phyloP scores from a whole-genome alignment of 208 protist genomes.

The Wallacemonas sp. region DNA sequence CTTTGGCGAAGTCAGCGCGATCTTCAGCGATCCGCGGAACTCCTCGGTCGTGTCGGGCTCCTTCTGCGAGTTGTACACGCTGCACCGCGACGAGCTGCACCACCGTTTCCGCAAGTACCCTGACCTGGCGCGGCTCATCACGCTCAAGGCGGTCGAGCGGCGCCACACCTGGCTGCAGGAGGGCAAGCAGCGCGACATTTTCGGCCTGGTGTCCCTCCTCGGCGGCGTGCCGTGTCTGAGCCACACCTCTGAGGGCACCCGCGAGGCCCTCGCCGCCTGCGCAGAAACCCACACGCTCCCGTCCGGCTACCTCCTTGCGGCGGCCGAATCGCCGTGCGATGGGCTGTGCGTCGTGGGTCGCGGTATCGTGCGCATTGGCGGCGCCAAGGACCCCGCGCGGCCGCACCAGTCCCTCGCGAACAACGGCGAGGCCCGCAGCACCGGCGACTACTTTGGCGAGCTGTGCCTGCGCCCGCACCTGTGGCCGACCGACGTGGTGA shows the following conservation, averaged over 20 bases:
- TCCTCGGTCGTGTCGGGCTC: conserved; percentile 62
- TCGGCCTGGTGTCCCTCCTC: conserved; percentile 68
- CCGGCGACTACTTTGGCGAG: conserved; percentile 79
- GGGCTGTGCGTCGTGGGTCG: conserved; percentile 77
- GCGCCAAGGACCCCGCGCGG: conserved; percentile 9
- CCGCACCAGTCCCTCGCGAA: conserved; percentile 3
- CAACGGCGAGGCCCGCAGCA: conserved; percentile 40
- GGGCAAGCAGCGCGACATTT: conserved; percentile 61
- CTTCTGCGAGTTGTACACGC: conserved; percentile 83
- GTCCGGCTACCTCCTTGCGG: conserved; percentile 41
- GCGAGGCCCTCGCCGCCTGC: conserved; percentile 48
- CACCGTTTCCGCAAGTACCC: conserved; percentile 69
- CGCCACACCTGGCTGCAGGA: conserved; percentile 72
- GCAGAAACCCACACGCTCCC: conserved; percentile 59
- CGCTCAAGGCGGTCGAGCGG: conserved; percentile 49
- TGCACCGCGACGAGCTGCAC: conserved; percentile 57
- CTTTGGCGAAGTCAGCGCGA: conserved; percentile 80
- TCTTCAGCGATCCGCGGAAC: conserved; percentile 82
- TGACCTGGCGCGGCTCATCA: conserved; percentile 41
- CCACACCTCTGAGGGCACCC: conserved; percentile 76
- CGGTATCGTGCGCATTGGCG: conserved; percentile 48
- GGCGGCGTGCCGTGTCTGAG: conserved; percentile 80
- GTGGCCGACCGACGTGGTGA: conserved; percentile 63
- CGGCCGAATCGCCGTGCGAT: conserved; percentile 51
- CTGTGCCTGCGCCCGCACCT: conserved; percentile 74